Evolutionary conservation across 306 rosid genomes (phyloP), one percentile per base, ranked within the genome.

Genomic region (Luffa aegyptiaca): DNA sequence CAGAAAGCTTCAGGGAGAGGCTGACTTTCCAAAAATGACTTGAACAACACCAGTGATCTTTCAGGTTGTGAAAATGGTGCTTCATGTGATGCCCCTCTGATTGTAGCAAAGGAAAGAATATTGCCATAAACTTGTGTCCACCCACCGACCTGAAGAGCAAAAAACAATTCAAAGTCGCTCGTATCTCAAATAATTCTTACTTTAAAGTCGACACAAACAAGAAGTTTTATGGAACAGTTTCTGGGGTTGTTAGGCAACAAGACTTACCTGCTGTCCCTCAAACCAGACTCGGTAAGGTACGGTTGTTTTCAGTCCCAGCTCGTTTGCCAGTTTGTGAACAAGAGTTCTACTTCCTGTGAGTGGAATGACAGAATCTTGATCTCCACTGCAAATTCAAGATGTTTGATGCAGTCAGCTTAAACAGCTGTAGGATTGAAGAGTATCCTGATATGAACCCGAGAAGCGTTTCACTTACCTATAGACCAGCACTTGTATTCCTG

Each of bases 41-140:
- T 92, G 83, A 94, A 91, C 75, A 94, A 80, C 57, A 91, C 95
- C 26, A 94, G 87, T 35, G 98, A 92, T 85, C 98, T 86, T 87
- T 91, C 90, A 57, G 97, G 98, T 84, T 94, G 97, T 4, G 98
- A 94, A 93, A 94, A 94, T 41, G 98, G 98, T 41, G 91, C 97
- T 86, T 92, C 98, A 64, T 90, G 98, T 14, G 98, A 94, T 42
- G 97, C 98, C 75, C 97, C 98, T 90, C 97, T 90, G 10, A 92
- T 77, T 42, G 98, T 92, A 42, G 97, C 99, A 84, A 95, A 95
- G 26, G 98, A 89, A 72, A 95, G 93, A 39, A 89, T 81, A 79
- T 95, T 87, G 8, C 93, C 98, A 83, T 93, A 95, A 77, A 88
- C 97, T 82, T 93, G 97, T 82, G 99, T 95, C 99, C 99, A 95